These are phyloP conservation scores for Candolleomyces aberdarensis DNA, from an alignment of 768 basidiomycete species.

Conservation along the genomic window DNA sequence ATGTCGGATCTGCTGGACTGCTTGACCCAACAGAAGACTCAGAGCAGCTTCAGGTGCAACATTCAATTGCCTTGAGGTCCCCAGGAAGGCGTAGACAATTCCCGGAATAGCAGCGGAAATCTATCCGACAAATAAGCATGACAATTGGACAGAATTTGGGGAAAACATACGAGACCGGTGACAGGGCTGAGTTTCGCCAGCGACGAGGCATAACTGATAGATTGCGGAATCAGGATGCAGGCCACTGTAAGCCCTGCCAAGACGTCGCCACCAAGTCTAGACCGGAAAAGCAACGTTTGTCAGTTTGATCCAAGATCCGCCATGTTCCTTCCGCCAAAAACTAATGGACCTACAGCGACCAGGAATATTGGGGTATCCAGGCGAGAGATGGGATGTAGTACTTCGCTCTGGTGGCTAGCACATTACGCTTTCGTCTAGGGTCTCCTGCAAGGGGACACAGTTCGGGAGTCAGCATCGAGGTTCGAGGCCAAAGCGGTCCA, in stretches of 20 bases:
- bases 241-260: constrained; percentile 85
- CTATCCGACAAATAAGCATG: constrained; percentile 30
- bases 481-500: too few relatives aligned
- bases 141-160: not conserved
- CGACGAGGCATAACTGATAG: constrained; percentile 89
- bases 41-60: constrained; percentile 90
- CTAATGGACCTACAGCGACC: constrained; percentile 51
- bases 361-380: constrained; percentile 79
- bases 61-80: constrained; percentile 77
- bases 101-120: constrained; percentile 85
- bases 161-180: constrained; percentile 68
- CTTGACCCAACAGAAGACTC: constrained; percentile 84
- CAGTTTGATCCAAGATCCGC: not conserved
- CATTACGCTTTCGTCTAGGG: constrained; percentile 18
- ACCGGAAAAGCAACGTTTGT: not conserved
- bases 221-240: constrained; percentile 80
- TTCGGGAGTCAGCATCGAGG: constrained; percentile 10
- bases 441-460: constrained; percentile 1
- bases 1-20: constrained; percentile 66
- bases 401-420: constrained; percentile 45
- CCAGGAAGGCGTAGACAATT: constrained; percentile 87
- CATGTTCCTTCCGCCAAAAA: constrained; percentile 1
- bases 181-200: constrained; percentile 83
- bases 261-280: constrained; percentile 53
- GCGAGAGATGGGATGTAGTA: constrained; percentile 77